These are phyloP conservation scores for Diaporthe amygdali DNA, from an alignment of 2,329 filamentous ascomycete species.

Conservation along the genomic window DNA sequence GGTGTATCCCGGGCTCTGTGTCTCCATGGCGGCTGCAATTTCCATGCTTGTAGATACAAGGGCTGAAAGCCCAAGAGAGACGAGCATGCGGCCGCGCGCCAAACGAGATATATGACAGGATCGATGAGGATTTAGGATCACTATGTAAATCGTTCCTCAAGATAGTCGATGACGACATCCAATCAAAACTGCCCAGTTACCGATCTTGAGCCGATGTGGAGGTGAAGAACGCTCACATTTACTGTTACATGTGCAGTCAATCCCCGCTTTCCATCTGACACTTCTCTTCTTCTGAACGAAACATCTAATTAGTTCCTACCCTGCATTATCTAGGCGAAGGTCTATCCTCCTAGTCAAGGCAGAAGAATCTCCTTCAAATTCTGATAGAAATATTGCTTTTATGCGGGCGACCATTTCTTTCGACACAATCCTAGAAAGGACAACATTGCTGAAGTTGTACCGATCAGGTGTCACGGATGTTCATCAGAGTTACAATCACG, in stretches of 20 bases:
- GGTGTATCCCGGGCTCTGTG: too few relatives aligned
- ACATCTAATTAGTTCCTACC: neutral
- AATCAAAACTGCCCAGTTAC: neutral
- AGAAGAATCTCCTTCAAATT: neutral
- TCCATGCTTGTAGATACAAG: too few relatives aligned
- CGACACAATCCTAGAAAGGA: neutral
- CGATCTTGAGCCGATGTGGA: neutral
- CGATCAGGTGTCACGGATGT: neutral
- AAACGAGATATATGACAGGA: neutral
- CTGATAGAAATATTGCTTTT: neutral
- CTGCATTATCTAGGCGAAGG: neutral
- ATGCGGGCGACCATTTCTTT: neutral
- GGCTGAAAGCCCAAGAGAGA: too few relatives aligned
- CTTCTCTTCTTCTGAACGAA: neutral
- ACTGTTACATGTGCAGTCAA: neutral
- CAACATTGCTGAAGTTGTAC: neutral
- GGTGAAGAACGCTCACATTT: neutral
- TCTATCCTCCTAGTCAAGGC: neutral
- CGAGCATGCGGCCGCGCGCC: too few relatives aligned
- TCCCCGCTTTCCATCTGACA: neutral
- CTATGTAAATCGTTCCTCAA: neutral
- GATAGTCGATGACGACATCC: neutral
- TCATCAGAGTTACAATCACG: too few relatives aligned
- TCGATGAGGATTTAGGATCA: neutral
- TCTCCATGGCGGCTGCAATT: too few relatives aligned